Percentiles rank a stretch among this genome's conserved stretches.
phyloP scores from a whole-genome alignment of 1,284 basidiomycete genomes.

The Ceratobasidium sp. region DNA sequence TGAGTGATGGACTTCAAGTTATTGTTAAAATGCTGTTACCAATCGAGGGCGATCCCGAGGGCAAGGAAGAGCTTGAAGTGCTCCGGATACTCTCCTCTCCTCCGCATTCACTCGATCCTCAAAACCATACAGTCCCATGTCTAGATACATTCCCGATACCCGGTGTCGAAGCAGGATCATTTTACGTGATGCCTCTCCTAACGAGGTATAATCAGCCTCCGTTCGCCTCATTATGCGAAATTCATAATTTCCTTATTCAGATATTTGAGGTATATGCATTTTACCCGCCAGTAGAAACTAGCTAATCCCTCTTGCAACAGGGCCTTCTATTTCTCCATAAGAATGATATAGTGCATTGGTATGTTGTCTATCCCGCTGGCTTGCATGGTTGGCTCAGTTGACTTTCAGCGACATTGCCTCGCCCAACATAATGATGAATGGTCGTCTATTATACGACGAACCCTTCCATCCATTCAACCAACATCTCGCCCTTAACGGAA shows the following conservation, averaged over 20 bases:
- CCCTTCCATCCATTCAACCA: constrained; percentile 3
- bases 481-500: background rate
- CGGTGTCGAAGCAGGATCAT: background rate
- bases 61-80: background rate
- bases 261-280: constrained; percentile 1
- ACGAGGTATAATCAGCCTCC: background rate
- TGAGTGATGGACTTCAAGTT: background rate
- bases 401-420: constrained; percentile 1
- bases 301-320: too few relatives aligned
- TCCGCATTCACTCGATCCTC: background rate
- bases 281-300: too few relatives aligned
- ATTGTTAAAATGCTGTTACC: background rate
- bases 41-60: background rate
- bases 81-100: background rate
- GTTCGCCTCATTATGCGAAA: background rate
- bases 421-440: constrained; percentile 3
- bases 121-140: background rate
- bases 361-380: background rate
- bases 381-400: background rate
- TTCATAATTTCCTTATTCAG: background rate
- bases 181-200: background rate
- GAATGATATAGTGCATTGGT: constrained; percentile 2
- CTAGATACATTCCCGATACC: constrained; percentile 8
- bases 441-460: background rate
- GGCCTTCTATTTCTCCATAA: background rate